A percentile compares a stretch with the other conserved stretches of the same genome.
Evolutionary conservation across 2,329 filamentous ascomycete genomes (phyloP).

Genomic region (Periconia sp.): DNA sequence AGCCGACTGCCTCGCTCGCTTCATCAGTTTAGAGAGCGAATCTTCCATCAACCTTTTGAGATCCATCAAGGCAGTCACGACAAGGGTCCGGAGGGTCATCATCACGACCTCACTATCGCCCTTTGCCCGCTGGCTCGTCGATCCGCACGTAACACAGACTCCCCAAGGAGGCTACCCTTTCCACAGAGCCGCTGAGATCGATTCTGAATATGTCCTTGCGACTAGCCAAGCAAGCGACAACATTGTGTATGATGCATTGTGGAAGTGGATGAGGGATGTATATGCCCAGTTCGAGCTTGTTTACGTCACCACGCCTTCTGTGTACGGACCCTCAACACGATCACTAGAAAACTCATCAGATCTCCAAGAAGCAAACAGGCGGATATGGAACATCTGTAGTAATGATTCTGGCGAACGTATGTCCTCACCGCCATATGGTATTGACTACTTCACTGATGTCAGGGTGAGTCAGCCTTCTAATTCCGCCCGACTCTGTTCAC

Average conservation of each 20-base stretch:
- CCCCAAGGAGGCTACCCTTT: conserved; percentile 9
- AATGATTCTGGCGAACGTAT: conserved; percentile 20
- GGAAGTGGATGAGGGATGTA: conserved; percentile 25
- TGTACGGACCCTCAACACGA: conserved; percentile 31
- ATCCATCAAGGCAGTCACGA: conserved; percentile 21
- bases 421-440: conserved; percentile 28
- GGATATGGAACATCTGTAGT: conserved; percentile 35
- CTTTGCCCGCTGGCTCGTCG: conserved; percentile 34
- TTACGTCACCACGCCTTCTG: conserved; percentile 28
- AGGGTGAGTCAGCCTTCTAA: conserved; percentile 27
- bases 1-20: conserved; percentile 33
- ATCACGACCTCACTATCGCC: conserved; percentile 29
- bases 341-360: conserved; percentile 29
- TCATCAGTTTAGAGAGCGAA: conserved; percentile 30
- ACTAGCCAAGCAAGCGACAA: conserved; percentile 34
- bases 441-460: conserved; percentile 34
- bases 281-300: conserved; percentile 30
- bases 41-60: conserved; percentile 25
- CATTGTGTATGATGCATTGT: conserved; percentile 27
- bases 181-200: conserved; percentile 18
- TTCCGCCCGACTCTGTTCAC: neutral
- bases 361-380: conserved; percentile 30
- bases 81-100: conserved; percentile 28
- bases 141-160: conserved; percentile 17
- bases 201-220: conserved; percentile 31